Conservation (phyloP, 1,284 basidiomycete genomes). For the Rhodofomes roseus region DNA sequence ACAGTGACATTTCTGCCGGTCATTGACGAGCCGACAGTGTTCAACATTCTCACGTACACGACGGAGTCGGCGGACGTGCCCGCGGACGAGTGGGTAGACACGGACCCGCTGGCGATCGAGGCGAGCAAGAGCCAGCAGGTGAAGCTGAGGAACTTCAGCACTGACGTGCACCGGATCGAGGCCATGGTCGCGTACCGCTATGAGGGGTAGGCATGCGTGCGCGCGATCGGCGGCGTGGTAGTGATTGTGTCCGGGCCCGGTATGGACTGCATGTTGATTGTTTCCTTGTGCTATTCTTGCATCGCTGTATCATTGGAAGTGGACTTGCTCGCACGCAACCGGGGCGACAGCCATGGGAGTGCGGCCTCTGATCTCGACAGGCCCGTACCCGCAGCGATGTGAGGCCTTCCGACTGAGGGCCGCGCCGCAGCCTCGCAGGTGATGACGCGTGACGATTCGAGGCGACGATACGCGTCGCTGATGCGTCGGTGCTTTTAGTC, state of each 20-base stretch:
- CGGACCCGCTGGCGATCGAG: constrained; percentile 92
- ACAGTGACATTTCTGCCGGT: constrained; percentile 95
- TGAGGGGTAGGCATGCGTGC: constrained; percentile 40
- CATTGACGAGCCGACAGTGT: constrained; percentile 91
- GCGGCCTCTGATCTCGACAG: too few species aligned
- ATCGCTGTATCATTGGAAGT: neutral
- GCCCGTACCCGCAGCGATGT: too few species aligned
- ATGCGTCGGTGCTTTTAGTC: too few species aligned
- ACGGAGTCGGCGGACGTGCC: constrained; percentile 85
- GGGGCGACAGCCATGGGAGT: neutral
- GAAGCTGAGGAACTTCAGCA: constrained; percentile 86
- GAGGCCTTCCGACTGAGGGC: too few species aligned
- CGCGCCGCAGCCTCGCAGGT: too few species aligned
- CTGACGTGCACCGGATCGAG: constrained; percentile 87
- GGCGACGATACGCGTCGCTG: too few species aligned
- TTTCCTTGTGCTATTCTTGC: constrained; percentile 4
- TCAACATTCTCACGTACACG: constrained; percentile 96
- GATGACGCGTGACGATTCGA: too few species aligned
- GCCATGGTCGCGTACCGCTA: constrained; percentile 86
- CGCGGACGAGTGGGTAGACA: constrained; percentile 90
- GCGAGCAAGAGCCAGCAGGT: constrained; percentile 96
- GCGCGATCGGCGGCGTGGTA: neutral
- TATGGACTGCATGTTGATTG: neutral
- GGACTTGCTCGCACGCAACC: neutral
- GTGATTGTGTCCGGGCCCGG: neutral